Base-by-base conservation (phyloP, 306 rosid genomes). In the Ormosia emarginata region DNA sequence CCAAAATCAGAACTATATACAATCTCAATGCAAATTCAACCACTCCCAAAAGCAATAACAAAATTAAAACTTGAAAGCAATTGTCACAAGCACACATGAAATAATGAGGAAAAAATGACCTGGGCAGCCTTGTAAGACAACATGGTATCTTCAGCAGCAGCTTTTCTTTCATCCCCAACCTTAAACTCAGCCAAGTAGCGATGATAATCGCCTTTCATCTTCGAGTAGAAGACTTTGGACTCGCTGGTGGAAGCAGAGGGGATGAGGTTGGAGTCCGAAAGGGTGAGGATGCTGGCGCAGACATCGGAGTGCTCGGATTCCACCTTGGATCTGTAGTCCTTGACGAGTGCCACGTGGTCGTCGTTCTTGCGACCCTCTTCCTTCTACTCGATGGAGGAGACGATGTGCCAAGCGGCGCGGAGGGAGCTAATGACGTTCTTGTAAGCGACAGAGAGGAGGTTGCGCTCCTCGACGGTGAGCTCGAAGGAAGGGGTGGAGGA, bases 121-220 rank as follows among this genome's bases (percentile, higher is more conserved):
- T 90, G 94, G 5, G 94, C 97, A 79, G 93, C 91, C 85, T 90
- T 90, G 86, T 92, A 92, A 46, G 97, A 69, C 44, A 88, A 46
- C 97, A 92, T 92, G 40, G 97, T 87, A 49, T 89, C 93, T 71
- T 92, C 97, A 39, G 94, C 93, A 18, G 93, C 91, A 5, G 92
- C 57, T 53, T 92, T 92, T 59, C 91, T 78, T 10, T 92, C 87
- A 70, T 90, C 94, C 2, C 82, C 93, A 36, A 80, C 18, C 86
- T 87, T 90, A 75, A 90, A 92, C 92, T 90, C 97, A 0, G 94
- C 94, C 75, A 90, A 24, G 81, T 92, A 92, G 74, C 97, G 76
- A 66, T 92, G 92, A 64, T 92, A 90, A 78, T 92, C 97, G 4
- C 94, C 97, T 50, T 92, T 90, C 97, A 92, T 89, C 80, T 92